A percentile compares a stretch with the other conserved stretches of the same genome.
Conservation (phyloP, 163 green algal species). For the Chloromonas sp. region DNA sequence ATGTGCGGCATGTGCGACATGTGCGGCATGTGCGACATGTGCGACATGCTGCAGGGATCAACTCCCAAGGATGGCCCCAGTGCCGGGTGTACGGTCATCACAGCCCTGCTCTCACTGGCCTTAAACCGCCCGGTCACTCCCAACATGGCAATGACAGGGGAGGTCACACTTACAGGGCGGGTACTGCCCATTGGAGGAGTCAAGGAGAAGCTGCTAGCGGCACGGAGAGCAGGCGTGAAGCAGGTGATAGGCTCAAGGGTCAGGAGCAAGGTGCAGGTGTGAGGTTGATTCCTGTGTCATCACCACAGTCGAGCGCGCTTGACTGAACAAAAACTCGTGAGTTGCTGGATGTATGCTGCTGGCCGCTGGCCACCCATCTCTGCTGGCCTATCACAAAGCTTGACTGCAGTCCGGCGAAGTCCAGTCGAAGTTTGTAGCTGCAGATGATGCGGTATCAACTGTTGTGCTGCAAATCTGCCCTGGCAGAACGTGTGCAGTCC, state of each 20-base stretch:
- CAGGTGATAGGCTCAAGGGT: slow-evolving; percentile 13
- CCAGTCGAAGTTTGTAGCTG: too few relatives aligned
- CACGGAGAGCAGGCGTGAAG: slow-evolving; percentile 58
- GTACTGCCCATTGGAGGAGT: slow-evolving; percentile 92
- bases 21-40: too few relatives aligned
- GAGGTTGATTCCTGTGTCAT: not conserved
- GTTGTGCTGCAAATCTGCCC: too few relatives aligned
- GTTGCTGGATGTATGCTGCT: not conserved
- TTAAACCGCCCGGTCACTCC: slow-evolving; percentile 59
- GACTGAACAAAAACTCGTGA: not conserved
- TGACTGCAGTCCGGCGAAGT: too few relatives aligned
- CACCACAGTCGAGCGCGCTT: not conserved
- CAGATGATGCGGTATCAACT: too few relatives aligned
- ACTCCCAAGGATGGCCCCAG: slow-evolving; percentile 93
- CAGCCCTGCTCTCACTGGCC: slow-evolving; percentile 86
- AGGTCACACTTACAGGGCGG: slow-evolving; percentile 87
- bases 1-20: too few relatives aligned
- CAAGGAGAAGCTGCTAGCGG: slow-evolving; percentile 90
- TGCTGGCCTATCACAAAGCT: too few relatives aligned
- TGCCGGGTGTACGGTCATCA: slow-evolving; percentile 87
- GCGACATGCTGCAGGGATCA: slow-evolving; percentile 40
- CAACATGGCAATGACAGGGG: slow-evolving; percentile 83
- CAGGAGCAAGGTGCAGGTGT: not conserved
- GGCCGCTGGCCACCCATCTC: not conserved
- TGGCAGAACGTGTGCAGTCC: too few relatives aligned